Base-by-base conservation (phyloP, 805 yeast species). In the Torulaspora maleeae region DNA sequence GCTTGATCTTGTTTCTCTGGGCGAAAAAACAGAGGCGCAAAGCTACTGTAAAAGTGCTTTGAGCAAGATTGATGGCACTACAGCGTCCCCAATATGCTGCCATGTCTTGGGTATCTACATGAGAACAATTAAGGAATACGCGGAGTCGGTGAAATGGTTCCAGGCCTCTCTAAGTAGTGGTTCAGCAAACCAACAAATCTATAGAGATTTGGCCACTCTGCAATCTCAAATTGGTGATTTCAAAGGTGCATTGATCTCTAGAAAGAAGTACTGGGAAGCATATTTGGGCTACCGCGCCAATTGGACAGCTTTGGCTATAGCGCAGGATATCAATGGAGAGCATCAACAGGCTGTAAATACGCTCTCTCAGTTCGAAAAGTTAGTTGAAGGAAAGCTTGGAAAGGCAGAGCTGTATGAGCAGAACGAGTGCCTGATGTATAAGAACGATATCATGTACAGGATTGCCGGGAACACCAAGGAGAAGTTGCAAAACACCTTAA, bases 271-370 rank as follows among this genome's bases (percentile, higher is more conserved):
- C 56, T 74, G 93, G 64, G 86, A 83, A 56, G 75, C 77, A 20
- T 82, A 77, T 55, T 80, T 93, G 9, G 95, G 95, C 0, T 86
- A 79, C 61, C 77, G 96, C 52, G 89, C 91, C 50, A 86, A 87
- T 60, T 90, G 96, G 96, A 85, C 95, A 1, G 82, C 83, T 0
- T 73, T 85, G 41, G 96, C 95, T 1, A 74, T 88, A 35, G 95
- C 97, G 1, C 87, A 84, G 60, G 86, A 86, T 63, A 71, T 90
- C 60, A 78, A 78, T 61, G 76, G 77, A 20, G 86, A 89, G 58
- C 76, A 73, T 58, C 71, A 70, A 29, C 78, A 78, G 19, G 91
- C 96, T 5, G 82, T 82, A 45, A 77, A 77, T 45, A 85, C 91
- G 1, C 74, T 90, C 55, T 60, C 77, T 16, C 81, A 84, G 56